Evolutionary conservation across 495 filamentous ascomycete genomes (phyloP), one percentile per base, ranked within the genome.

Genomic region (Jackrogersella multiformis): DNA sequence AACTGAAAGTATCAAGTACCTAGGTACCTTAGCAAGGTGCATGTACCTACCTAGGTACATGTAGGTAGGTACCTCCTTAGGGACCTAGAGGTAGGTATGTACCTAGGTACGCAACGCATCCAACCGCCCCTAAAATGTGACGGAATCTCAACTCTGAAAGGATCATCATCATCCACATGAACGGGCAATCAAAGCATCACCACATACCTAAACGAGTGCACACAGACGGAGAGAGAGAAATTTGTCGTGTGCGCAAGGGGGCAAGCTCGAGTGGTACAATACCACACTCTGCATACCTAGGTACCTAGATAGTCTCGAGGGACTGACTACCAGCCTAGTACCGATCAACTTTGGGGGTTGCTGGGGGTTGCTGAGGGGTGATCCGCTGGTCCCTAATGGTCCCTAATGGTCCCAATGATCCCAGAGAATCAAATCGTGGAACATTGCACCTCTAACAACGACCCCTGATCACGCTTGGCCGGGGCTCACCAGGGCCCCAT

Each of bases 391-490:
- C 23, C 23, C 41, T n/a, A n/a, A n/a, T n/a, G n/a, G n/a, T n/a
- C n/a, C n/a, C n/a, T n/a, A 44, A 4, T 63, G 58, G 56, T 69
- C 44, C 45, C 38, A 62, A 56, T 64, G 53, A 54, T 64, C 55
- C 66, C 66, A 57, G 53, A 56, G 66, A 61, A 69, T 68, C 58
- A 62, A 68, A 63, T 68, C 52, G 58, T 64, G 60, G 60, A 60
- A 64, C 60, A 59, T 55, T 36, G 51, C 58, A 55, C 49, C 60
- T 64, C 66, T 60, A 64, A 69, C 59, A 21, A 46, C 12, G 24
- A 58, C 61, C 66, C 61, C 65, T 60, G 56, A 49, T 45, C 63
- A 18, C 36, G 12, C 34, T 36, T 16, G 15, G 45, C 13, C 26
- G 5, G 21, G 24, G 45, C 23, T 32, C 45, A 49, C 26, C 45